Evolutionary conservation across 2,329 filamentous ascomycete genomes (phyloP).

Genomic region (Cercospora janseana): DNA sequence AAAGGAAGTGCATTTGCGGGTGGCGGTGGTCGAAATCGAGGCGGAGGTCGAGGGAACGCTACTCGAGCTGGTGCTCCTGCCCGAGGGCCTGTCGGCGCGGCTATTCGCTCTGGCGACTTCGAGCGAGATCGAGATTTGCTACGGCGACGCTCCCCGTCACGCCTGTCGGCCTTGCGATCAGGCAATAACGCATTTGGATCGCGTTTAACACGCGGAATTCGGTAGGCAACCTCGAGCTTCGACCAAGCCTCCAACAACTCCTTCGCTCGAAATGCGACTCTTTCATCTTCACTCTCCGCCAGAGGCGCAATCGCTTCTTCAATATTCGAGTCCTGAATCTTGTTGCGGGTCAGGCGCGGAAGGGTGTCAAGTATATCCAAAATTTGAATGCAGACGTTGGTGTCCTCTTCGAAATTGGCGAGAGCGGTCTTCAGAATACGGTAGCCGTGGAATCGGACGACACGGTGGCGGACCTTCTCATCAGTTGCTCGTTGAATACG

Average conservation of each 20-base stretch:
- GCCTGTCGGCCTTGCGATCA: slow-evolving; percentile 58
- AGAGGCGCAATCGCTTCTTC: slow-evolving; percentile 75
- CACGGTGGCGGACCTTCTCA: slow-evolving; percentile 79
- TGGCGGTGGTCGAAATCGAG: slow-evolving; percentile 47
- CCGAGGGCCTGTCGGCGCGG: slow-evolving; percentile 53
- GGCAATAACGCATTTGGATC: slow-evolving; percentile 60
- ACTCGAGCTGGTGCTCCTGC: slow-evolving; percentile 58
- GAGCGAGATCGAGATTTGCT: slow-evolving; percentile 51
- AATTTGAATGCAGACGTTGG: slow-evolving; percentile 84
- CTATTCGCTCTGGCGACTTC: slow-evolving; percentile 46
- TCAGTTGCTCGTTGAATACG: slow-evolving; percentile 86
- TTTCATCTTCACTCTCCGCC: slow-evolving; percentile 60
- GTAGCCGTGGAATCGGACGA: slow-evolving; percentile 96
- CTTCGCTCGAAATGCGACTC: slow-evolving; percentile 69
- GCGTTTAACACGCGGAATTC: slow-evolving; percentile 85
- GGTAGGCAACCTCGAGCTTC: slow-evolving; percentile 84
- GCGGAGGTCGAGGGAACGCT: slow-evolving; percentile 52
- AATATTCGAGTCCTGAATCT: slow-evolving; percentile 94
- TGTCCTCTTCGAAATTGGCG: slow-evolving; percentile 80
- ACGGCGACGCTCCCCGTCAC: slow-evolving; percentile 51
- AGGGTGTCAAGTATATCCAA: slow-evolving; percentile 85
- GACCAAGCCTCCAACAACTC: slow-evolving; percentile 80
- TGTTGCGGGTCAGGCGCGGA: slow-evolving; percentile 89
- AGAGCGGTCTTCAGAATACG: slow-evolving; percentile 88
- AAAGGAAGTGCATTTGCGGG: slow-evolving; percentile 60